Conservation (phyloP, 257 asterid genomes). For the Cinchona pubescens region DNA sequence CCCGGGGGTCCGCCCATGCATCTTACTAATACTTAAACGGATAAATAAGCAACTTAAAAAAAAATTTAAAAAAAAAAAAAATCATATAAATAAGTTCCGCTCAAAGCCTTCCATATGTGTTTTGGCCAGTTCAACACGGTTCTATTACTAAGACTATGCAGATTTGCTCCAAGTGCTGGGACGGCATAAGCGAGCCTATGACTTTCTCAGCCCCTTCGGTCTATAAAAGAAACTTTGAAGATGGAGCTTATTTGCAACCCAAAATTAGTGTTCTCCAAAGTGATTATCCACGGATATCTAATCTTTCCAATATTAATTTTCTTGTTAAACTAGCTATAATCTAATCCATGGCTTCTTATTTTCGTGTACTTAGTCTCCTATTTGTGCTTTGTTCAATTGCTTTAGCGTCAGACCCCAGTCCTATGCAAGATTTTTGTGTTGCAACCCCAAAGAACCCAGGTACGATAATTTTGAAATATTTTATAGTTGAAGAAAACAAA, state of each 20-base stretch:
- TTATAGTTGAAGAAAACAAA: too few relatives aligned
- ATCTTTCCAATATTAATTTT: too few relatives aligned
- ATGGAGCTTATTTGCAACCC: too few relatives aligned
- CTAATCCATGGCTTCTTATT: constrained; percentile 26
- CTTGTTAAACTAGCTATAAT: neutral
- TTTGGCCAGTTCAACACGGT: constrained; percentile 3
- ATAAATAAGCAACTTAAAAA: too few relatives aligned
- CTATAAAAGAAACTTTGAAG: neutral
- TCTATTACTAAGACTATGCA: neutral
- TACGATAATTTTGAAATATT: constrained; percentile 10
- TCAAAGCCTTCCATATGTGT: too few relatives aligned
- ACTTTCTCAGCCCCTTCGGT: neutral
- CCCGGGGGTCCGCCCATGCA: too few relatives aligned
- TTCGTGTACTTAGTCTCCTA: constrained; percentile 16
- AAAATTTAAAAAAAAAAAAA: too few relatives aligned
- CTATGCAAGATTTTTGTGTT: constrained; percentile 53
- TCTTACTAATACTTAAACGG: too few relatives aligned
- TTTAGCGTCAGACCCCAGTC: constrained; percentile 43
- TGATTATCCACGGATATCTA: neutral
- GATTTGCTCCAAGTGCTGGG: neutral
- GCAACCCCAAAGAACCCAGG: constrained; percentile 34
- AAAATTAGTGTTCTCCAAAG: neutral
- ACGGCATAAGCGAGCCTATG: neutral
- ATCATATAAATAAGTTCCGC: too few relatives aligned
- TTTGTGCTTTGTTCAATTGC: constrained; percentile 21